phyloP scores from a whole-genome alignment of 2,329 filamentous ascomycete species.

The Fonsecaea multimorphosa region DNA sequence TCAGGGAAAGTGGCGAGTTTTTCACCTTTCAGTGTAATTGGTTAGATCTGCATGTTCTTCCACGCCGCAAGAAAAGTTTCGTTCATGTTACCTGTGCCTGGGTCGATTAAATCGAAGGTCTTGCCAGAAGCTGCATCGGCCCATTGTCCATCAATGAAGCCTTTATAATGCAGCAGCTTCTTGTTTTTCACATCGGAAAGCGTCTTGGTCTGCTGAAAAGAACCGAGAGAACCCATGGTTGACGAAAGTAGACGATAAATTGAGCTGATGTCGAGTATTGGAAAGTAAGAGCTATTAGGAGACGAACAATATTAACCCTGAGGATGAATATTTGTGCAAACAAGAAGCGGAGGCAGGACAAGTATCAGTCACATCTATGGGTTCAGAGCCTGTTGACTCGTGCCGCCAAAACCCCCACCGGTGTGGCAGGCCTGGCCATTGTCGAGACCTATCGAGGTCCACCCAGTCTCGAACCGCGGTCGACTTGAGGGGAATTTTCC shows the following conservation, averaged over 20 bases:
- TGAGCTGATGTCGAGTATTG: neutral
- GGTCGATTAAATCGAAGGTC: slow-evolving; percentile 86
- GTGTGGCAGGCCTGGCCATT: neutral
- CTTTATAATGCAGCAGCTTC: slow-evolving; percentile 38
- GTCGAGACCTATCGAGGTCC: neutral
- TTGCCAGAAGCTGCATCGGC: slow-evolving; percentile 81
- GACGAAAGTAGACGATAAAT: neutral
- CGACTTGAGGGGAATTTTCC: neutral
- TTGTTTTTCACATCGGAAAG: slow-evolving; percentile 32
- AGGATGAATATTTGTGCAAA: neutral
- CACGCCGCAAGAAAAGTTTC: neutral
- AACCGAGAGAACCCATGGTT: slow-evolving; percentile 9
- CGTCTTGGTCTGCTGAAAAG: slow-evolving; percentile 8
- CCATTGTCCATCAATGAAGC: slow-evolving; percentile 40
- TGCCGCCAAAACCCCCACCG: neutral
- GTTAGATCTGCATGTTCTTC: neutral
- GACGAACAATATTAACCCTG: neutral
- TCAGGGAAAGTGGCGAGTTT: slow-evolving; percentile 76
- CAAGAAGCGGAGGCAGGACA: neutral
- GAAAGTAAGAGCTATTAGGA: neutral
- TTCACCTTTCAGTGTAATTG: neutral
- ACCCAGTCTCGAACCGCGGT: neutral
- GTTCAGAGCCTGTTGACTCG: neutral
- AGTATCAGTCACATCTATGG: neutral
- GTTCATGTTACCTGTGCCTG: slow-evolving; percentile 75